Conservation (phyloP, 1,284 basidiomycete genomes). For the Coriolopsis trogii region DNA sequence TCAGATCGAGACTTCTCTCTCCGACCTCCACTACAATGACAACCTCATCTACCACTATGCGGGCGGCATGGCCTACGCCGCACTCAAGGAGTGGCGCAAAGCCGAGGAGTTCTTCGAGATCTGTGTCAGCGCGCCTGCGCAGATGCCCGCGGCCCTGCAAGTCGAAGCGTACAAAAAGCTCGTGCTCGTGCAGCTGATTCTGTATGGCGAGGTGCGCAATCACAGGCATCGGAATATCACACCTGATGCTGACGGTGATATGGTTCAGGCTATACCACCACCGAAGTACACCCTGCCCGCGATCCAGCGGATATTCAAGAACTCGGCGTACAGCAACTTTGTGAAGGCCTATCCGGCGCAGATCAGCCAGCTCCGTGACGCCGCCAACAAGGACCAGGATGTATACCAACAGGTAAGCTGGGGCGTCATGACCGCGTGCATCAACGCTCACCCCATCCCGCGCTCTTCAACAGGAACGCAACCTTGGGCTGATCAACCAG, state of each 20-base stretch:
- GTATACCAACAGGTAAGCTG: constrained; percentile 51
- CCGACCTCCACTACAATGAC: constrained; percentile 71
- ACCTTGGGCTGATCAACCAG: constrained; percentile 66
- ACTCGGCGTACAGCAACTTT: constrained; percentile 61
- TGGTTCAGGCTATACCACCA: constrained; percentile 49
- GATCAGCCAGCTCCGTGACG: constrained; percentile 42
- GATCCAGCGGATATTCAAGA: constrained; percentile 62
- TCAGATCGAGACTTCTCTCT: constrained; percentile 51
- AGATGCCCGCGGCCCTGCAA: constrained; percentile 70
- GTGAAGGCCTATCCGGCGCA: constrained; percentile 64
- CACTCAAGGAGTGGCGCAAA: constrained; percentile 61
- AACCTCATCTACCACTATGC: constrained; percentile 79
- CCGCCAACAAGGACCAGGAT: constrained; percentile 56
- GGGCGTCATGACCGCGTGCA: constrained; percentile 15
- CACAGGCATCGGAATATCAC: not conserved
- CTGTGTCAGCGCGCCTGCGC: constrained; percentile 72
- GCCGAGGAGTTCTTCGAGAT: constrained; percentile 80
- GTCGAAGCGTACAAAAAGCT: constrained; percentile 87
- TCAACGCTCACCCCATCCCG: not conserved
- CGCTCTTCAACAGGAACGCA: constrained; percentile 60
- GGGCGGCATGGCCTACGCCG: constrained; percentile 65
- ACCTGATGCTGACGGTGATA: not conserved
- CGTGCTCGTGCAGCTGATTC: constrained; percentile 73
- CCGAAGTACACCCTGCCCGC: constrained; percentile 70
- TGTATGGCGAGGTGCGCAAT: constrained; percentile 61